A percentile compares a stretch with the other conserved stretches of the same genome.
Conservation (phyloP, 352 stramenopile genomes). For the Phytopythium helicoides region DNA sequence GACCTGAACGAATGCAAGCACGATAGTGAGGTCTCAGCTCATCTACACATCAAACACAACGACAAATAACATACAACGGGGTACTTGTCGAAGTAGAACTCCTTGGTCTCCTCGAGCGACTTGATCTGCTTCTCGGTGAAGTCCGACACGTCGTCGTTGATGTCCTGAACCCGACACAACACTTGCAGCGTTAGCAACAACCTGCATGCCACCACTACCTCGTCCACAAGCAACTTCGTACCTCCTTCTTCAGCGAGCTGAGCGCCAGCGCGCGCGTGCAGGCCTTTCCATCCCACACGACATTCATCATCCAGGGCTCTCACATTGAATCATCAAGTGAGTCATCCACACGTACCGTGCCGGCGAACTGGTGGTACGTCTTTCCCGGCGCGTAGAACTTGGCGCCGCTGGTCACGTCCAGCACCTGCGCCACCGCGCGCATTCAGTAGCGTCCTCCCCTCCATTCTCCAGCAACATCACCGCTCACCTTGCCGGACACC, state of each 20-base stretch:
- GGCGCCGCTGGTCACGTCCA: slow-evolving; percentile 66
- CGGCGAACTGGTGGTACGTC: slow-evolving; percentile 72
- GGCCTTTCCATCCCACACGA: slow-evolving; percentile 21
- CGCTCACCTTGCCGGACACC: slow-evolving; percentile 62
- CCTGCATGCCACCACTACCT: no score
- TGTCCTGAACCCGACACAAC: slow-evolving; percentile 49
- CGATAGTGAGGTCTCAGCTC: no score
- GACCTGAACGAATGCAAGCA: slow-evolving; percentile 23
- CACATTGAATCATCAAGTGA: slow-evolving; percentile 2
- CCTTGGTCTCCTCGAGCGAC: slow-evolving; percentile 63
- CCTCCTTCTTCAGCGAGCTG: slow-evolving; percentile 67
- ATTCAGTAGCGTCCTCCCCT: no score
- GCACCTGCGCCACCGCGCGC: slow-evolving; percentile 26
- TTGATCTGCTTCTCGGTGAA: slow-evolving; percentile 59
- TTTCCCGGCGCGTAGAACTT: slow-evolving; percentile 80
- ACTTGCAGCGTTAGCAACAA: no score
- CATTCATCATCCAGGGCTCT: not conserved
- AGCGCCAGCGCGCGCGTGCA: slow-evolving; percentile 74
- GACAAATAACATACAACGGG: slow-evolving; percentile 51
- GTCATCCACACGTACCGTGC: slow-evolving; percentile 32
- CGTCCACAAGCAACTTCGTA: slow-evolving; percentile 7
- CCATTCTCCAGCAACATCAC: no score
- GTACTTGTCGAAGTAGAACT: slow-evolving; percentile 86
- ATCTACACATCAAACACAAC: no score
- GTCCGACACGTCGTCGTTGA: slow-evolving; percentile 68